Evolutionary conservation across 257 asterid species (phyloP).

Genomic region (Vinca minor): DNA sequence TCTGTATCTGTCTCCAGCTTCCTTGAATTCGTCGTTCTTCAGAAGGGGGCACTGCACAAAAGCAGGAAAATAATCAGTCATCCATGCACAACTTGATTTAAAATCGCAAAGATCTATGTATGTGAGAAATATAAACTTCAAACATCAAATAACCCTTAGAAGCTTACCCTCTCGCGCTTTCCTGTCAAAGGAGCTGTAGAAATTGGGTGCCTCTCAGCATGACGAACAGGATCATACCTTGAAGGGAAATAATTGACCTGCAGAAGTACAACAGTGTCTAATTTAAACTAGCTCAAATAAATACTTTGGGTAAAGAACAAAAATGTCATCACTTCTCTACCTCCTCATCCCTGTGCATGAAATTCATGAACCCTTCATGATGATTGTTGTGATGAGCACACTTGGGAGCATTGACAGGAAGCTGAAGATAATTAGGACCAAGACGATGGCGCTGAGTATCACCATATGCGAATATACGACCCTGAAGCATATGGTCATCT

Average conservation of each 20-base stretch:
- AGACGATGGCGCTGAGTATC: constrained; percentile 49
- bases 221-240: constrained; percentile 37
- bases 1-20: constrained; percentile 42
- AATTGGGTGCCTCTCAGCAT: constrained; percentile 38
- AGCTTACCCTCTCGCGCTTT: constrained; percentile 36
- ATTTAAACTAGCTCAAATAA: neutral
- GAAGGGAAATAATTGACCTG: constrained; percentile 48
- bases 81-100: neutral
- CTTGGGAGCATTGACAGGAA: constrained; percentile 48
- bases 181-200: constrained; percentile 34
- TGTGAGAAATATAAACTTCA: too few relatives aligned
- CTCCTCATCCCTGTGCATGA: constrained; percentile 53
- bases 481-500: constrained; percentile 42
- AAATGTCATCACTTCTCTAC: too few relatives aligned
- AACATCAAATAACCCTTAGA: too few relatives aligned
- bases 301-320: too few relatives aligned
- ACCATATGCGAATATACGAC: constrained; percentile 35
- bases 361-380: constrained; percentile 44
- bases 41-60: constrained; percentile 30
- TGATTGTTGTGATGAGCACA: constrained; percentile 45
- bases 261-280: constrained; percentile 2
- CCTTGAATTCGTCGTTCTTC: constrained; percentile 47
- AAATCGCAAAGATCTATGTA: neutral
- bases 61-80: neutral
- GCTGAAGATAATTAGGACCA: constrained; percentile 50